These are phyloP conservation scores for Metschnikowia cerradonensis DNA, from an alignment of 805 yeast species.

Conservation along the genomic window DNA sequence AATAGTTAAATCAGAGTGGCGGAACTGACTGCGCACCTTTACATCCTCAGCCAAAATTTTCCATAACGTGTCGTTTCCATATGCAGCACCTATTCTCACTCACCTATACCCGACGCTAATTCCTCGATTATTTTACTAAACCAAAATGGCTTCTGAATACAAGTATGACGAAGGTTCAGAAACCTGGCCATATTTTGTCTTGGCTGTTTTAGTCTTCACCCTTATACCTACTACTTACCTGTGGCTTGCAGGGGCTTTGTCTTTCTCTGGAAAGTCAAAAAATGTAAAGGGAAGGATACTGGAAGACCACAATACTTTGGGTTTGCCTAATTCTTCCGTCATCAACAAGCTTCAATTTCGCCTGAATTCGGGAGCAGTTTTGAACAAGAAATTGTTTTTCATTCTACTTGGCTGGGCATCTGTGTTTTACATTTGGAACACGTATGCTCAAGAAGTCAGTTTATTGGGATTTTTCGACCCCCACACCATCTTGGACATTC, in stretches of 20 bases:
- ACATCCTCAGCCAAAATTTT: constrained; percentile 3
- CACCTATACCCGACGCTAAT: background rate
- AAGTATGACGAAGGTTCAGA: constrained; percentile 85
- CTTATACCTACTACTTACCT: constrained; percentile 60
- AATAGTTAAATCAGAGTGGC: background rate
- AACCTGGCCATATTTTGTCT: constrained; percentile 88
- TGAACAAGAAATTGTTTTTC: constrained; percentile 34
- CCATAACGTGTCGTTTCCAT: constrained; percentile 5
- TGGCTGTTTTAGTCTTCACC: constrained; percentile 65
- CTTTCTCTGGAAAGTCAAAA: constrained; percentile 14
- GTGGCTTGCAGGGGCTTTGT: constrained; percentile 22
- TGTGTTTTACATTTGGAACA: constrained; percentile 38
- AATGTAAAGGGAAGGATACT: constrained; percentile 29
- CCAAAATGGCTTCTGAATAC: constrained; percentile 47
- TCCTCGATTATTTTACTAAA: background rate
- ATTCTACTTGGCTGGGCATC: constrained; percentile 58
- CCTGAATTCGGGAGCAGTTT: constrained; percentile 28
- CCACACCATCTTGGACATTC: constrained; percentile 75
- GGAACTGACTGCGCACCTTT: background rate
- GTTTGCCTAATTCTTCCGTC: constrained; percentile 23
- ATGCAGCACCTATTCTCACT: constrained; percentile 3
- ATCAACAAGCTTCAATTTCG: constrained; percentile 26
- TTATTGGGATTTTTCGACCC: constrained; percentile 72
- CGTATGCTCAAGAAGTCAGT: constrained; percentile 43
- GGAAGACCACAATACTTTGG: constrained; percentile 28